phyloP scores from a whole-genome alignment of 192 early-diverging fungal species.

The Funneliformis mosseae region DNA sequence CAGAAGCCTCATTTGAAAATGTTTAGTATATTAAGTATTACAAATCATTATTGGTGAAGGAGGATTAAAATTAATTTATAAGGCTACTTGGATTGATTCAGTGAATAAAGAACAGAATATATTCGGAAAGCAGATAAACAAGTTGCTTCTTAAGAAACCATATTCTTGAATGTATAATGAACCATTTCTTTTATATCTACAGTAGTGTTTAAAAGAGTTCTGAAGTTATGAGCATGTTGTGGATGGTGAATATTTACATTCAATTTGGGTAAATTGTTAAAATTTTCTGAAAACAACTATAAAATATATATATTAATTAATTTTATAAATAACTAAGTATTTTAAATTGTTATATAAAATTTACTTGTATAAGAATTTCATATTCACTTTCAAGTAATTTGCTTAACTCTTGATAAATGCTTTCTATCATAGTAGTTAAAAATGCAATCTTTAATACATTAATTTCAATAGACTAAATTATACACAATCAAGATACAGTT shows the following conservation, averaged over 20 bases:
- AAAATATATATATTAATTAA: no score
- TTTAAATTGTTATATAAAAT: background rate
- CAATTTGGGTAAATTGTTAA: background rate
- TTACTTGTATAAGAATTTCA: background rate
- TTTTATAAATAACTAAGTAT: no score
- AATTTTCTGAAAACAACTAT: background rate
- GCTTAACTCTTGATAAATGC: background rate
- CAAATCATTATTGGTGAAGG: no score
- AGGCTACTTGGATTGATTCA: no score
- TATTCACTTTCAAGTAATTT: background rate
- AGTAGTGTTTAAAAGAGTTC: background rate
- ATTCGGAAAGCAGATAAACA: no score
- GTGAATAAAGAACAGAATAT: no score
- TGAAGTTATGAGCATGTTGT: background rate
- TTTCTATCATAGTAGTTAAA: background rate
- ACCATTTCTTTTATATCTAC: background rate
- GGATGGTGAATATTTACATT: no score
- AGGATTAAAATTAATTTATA: no score
- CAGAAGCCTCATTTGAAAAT: no score
- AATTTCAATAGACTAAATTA: background rate
- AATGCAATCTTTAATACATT: background rate
- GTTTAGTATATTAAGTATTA: no score
- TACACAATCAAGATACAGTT: background rate
- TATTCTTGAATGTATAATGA: background rate
- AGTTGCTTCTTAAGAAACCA: no score